Percentiles rank a stretch among this genome's conserved stretches.
These are phyloP conservation scores for Suhomyces bokatorum DNA, from an alignment of 1,139 yeast genomes.

Conservation along the genomic window DNA sequence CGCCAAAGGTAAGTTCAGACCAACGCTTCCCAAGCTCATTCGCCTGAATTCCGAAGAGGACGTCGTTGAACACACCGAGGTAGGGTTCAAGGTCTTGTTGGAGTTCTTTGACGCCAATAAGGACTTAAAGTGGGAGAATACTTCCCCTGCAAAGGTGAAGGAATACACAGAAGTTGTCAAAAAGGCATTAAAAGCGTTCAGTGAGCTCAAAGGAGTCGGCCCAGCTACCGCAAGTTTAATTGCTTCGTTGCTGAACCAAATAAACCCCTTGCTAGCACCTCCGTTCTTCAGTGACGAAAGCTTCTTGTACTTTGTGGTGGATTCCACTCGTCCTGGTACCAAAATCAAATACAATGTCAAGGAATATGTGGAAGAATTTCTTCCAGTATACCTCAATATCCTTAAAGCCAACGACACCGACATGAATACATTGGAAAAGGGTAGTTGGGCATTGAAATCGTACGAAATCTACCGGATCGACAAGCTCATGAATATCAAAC, in stretches of 20 bases:
- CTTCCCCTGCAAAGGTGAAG: not conserved
- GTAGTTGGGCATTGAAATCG: conserved; percentile 42
- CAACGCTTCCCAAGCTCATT: conserved; percentile 45
- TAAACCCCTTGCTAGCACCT: conserved; percentile 30
- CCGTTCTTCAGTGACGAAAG: conserved; percentile 55
- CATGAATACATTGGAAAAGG: conserved; percentile 31
- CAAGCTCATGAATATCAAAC: conserved; percentile 27
- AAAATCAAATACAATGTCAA: conserved; percentile 44
- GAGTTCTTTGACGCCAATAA: conserved; percentile 14
- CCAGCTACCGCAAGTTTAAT: conserved; percentile 53
- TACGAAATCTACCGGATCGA: conserved; percentile 27
- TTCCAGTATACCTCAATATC: conserved; percentile 27
- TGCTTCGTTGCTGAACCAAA: conserved; percentile 31
- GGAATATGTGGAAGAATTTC: conserved; percentile 41
- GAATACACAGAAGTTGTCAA: conserved; percentile 24
- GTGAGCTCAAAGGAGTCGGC: conserved; percentile 48
- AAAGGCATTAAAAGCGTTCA: conserved; percentile 28
- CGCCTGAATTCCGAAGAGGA: conserved; percentile 31
- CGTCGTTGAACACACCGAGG: conserved; percentile 31
- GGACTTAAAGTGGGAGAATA: conserved; percentile 13
- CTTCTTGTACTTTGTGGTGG: conserved; percentile 38
- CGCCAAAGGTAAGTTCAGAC: conserved; percentile 49
- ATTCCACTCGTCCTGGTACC: conserved; percentile 27
- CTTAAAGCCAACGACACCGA: conserved; percentile 12
- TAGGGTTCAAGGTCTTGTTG: conserved; percentile 30